A percentile compares a stretch with the other conserved stretches of the same genome.
phyloP scores from a whole-genome alignment of 176 grass and related monocot genomes.

The Bothriochloa decipiens region DNA sequence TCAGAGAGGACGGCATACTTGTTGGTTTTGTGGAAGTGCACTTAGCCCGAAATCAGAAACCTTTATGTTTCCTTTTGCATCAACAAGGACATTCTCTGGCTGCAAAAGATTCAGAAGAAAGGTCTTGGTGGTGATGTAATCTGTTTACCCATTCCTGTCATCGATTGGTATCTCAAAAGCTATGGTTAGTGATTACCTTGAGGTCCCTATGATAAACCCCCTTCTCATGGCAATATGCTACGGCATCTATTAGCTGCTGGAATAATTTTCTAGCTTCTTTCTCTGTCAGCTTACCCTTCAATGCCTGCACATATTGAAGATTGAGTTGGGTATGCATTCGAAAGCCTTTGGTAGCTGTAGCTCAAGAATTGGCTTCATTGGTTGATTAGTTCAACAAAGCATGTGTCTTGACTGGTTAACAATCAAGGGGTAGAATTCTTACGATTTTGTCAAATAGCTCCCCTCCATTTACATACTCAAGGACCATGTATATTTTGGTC shows the following conservation, averaged over 20 bases:
- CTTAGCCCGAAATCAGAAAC: constrained; percentile 95
- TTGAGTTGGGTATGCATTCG: neutral
- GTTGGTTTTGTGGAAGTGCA: constrained; percentile 75
- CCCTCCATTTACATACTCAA: constrained; percentile 86
- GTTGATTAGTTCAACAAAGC: neutral
- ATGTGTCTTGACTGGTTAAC: neutral
- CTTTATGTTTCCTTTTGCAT: constrained; percentile 97
- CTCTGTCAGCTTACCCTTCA: constrained; percentile 72
- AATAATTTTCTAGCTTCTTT: constrained; percentile 75
- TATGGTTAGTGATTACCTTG: constrained; percentile 52
- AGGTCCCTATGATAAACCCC: constrained; percentile 93
- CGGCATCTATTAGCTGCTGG: constrained; percentile 92
- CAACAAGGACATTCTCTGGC: constrained; percentile 93
- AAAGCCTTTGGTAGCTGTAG: neutral
- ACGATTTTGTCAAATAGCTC: constrained; percentile 94
- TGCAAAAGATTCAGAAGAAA: constrained; percentile 47
- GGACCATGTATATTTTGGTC: constrained; percentile 96
- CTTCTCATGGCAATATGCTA: constrained; percentile 90
- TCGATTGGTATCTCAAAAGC: neutral
- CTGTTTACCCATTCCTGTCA: constrained; percentile 1
- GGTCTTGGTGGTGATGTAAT: neutral
- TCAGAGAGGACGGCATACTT: constrained; percentile 50
- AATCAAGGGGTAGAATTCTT: constrained; percentile 32
- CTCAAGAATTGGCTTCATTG: neutral
- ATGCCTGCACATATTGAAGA: constrained; percentile 39